Percentiles rank a stretch among this genome's conserved stretches.
Evolutionary conservation across 306 rosid genomes (phyloP).

Genomic region (Rosa rugosa): DNA sequence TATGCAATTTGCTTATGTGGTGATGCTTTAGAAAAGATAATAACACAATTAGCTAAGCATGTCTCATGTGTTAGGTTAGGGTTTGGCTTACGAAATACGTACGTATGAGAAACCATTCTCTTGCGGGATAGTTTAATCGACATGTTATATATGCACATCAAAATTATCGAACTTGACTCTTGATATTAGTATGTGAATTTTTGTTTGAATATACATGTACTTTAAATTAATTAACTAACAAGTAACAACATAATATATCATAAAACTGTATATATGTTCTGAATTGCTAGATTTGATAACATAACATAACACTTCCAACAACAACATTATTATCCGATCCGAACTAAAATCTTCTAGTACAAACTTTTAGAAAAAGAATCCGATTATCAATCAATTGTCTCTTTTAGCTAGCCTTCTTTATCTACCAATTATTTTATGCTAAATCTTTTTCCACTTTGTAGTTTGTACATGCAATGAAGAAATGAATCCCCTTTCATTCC

Average conservation of each 20-base stretch:
- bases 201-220: no score
- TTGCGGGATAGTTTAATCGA: not conserved
- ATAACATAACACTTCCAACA: no score
- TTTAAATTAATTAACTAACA: no score
- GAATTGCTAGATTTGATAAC: no score
- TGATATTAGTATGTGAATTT: no score
- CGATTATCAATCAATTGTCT: slow-evolving; percentile 17
- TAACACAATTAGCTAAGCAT: not conserved
- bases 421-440: slow-evolving; percentile 21
- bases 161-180: no score
- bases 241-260: no score
- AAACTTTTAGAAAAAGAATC: slow-evolving; percentile 11
- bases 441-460: slow-evolving; percentile 30
- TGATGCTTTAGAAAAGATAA: slow-evolving; percentile 3
- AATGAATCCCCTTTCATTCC: slow-evolving; percentile 31
- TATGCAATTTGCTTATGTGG: slow-evolving; percentile 1
- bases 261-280: no score
- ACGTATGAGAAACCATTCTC: not conserved
- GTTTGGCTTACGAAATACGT: not conserved
- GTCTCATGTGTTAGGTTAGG: not conserved
- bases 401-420: slow-evolving; percentile 24
- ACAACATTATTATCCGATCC: slow-evolving; percentile 22
- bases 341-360: not conserved
- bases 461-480: slow-evolving; percentile 28
- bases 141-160: not conserved